These are phyloP conservation scores for Kodamaea fungicola DNA, from an alignment of 1,139 yeast species.

Conservation along the genomic window DNA sequence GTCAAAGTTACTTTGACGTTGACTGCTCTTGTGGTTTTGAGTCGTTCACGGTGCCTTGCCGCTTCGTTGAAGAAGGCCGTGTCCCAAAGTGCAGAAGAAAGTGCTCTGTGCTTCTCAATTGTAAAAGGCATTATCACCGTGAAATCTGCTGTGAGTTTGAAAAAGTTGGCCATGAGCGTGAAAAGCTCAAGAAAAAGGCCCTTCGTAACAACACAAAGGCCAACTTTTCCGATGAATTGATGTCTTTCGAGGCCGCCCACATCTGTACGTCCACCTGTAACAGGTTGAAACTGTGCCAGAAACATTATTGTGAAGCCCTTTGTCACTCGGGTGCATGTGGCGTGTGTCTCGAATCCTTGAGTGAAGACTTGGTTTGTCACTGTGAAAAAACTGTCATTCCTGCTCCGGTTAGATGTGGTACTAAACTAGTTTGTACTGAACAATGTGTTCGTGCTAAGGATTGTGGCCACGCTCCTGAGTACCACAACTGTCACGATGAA, in stretches of 20 bases:
- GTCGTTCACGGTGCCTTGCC: conserved; percentile 60
- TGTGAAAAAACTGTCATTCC: conserved; percentile 79
- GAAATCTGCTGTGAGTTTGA: conserved; percentile 70
- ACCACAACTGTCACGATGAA: conserved; percentile 74
- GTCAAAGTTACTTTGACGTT: conserved; percentile 46
- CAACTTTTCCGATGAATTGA: conserved; percentile 42
- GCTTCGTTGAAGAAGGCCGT: conserved; percentile 46
- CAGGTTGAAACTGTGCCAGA: conserved; percentile 64
- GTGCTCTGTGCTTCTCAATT: conserved; percentile 73
- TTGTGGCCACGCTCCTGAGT: conserved; percentile 77
- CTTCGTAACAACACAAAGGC: conserved; percentile 39
- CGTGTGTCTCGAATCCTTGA: conserved; percentile 78
- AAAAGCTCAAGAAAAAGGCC: conserved; percentile 52
- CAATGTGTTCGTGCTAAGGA: conserved; percentile 59
- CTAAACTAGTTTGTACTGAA: conserved; percentile 64
- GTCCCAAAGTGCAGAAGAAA: conserved; percentile 66
- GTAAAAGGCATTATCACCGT: conserved; percentile 78
- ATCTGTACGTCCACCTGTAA: conserved; percentile 73
- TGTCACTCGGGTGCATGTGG: conserved; percentile 87
- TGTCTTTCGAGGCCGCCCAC: conserved; percentile 72
- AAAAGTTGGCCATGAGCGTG: conserved; percentile 59
- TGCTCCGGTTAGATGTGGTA: conserved; percentile 92
- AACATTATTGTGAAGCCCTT: conserved; percentile 66
- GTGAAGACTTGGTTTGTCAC: conserved; percentile 76
- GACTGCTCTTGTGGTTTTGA: conserved; percentile 52